Evolutionary conservation across 352 stramenopile species (phyloP).

Genomic region (Phytophthora uliginosa): DNA sequence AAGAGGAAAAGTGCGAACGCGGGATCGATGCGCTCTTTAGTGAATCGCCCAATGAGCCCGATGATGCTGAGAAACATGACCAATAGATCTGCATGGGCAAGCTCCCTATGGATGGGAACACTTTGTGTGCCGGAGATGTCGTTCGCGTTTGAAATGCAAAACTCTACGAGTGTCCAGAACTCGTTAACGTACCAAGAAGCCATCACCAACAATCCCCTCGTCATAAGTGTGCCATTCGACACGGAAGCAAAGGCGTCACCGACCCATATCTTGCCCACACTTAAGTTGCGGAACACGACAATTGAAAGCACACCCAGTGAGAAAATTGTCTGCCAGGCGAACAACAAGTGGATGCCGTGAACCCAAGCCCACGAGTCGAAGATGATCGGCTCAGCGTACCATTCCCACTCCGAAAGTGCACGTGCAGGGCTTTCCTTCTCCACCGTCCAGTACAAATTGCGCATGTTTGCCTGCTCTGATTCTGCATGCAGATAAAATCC

Average conservation of each 20-base stretch:
- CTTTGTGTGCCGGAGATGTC: constrained; percentile 17
- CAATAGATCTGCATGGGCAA: constrained; percentile 46
- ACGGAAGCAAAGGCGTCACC: constrained; percentile 50
- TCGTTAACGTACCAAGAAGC: constrained; percentile 44
- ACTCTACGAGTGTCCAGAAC: constrained; percentile 44
- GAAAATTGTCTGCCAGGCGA: constrained; percentile 40
- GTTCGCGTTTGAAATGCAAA: constrained; percentile 26
- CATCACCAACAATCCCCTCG: constrained; percentile 40
- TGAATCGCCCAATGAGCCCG: constrained; percentile 32
- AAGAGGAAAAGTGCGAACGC: constrained; percentile 40
- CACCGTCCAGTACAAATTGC: constrained; percentile 36
- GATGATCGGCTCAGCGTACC: constrained; percentile 40
- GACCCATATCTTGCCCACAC: constrained; percentile 49
- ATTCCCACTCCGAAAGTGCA: constrained; percentile 36
- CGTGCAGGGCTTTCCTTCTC: constrained; percentile 28
- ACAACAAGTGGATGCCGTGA: constrained; percentile 46
- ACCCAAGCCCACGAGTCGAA: constrained; percentile 60
- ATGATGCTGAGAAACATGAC: constrained; percentile 45
- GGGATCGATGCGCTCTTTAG: constrained; percentile 43
- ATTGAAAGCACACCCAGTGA: constrained; percentile 38
- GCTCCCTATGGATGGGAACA: constrained; percentile 28
- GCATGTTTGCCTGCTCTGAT: constrained; percentile 50
- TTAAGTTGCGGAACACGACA: constrained; percentile 46
- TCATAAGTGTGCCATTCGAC: constrained; percentile 38
- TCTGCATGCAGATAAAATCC: constrained; percentile 49